Conservation (phyloP, 768 basidiomycete genomes). For the Tylopilus plumbeoviolaceoides region DNA sequence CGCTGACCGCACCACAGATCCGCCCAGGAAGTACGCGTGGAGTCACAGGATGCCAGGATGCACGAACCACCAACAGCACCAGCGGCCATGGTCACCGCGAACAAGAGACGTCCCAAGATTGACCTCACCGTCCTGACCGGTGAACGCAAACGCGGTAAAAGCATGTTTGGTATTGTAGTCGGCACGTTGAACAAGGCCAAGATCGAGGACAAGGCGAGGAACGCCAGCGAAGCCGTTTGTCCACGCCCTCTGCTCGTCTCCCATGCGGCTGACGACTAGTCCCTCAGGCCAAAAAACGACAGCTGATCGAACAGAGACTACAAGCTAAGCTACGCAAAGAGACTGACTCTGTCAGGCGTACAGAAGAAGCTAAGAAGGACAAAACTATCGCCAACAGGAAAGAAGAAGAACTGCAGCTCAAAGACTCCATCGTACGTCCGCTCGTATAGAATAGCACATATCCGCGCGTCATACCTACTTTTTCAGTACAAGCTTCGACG, state of each 20-base stretch:
- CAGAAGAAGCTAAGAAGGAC: slow-evolving; percentile 84
- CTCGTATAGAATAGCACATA: not conserved
- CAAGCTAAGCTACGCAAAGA: slow-evolving; percentile 82
- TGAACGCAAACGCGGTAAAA: slow-evolving; percentile 81
- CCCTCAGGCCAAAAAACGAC: slow-evolving; percentile 74
- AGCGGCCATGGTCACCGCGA: slow-evolving; percentile 39
- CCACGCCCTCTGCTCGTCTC: not conserved
- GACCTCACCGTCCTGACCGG: slow-evolving; percentile 53
- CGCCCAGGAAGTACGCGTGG: slow-evolving; percentile 29
- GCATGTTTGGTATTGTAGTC: slow-evolving; percentile 80
- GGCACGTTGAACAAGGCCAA: slow-evolving; percentile 87
- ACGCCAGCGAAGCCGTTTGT: slow-evolving; percentile 77
- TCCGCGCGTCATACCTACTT: not conserved
- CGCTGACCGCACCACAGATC: slow-evolving; percentile 18
- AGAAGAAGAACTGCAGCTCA: slow-evolving; percentile 78
- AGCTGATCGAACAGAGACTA: slow-evolving; percentile 78
- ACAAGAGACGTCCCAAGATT: slow-evolving; percentile 69
- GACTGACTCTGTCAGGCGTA: slow-evolving; percentile 79
- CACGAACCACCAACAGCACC: slow-evolving; percentile 43
- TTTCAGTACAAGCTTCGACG: slow-evolving; percentile 71
- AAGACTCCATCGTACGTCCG: slow-evolving; percentile 70
- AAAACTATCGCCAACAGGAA: slow-evolving; percentile 70
- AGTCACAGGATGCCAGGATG: slow-evolving; percentile 33
- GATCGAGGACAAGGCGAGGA: slow-evolving; percentile 80
- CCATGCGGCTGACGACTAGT: slow-evolving; percentile 6